Evolutionary conservation across 2,329 filamentous ascomycete species (phyloP).

Genomic region (Ophiocordyceps camponoti-rufipedis): DNA sequence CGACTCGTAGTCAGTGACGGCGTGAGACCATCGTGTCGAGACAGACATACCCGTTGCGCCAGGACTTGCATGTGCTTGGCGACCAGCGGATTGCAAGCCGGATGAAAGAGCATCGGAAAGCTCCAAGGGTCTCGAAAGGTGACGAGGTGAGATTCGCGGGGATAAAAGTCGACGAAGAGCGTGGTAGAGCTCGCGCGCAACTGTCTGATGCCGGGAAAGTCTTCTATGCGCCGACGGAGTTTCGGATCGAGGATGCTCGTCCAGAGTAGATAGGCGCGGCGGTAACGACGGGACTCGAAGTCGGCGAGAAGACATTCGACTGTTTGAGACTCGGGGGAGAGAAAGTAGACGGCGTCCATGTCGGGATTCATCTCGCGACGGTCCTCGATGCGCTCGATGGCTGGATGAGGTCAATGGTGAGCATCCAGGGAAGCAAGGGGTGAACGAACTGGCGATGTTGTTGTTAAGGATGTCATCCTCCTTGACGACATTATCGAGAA

Average conservation of each 20-base stretch:
- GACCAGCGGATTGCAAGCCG: slow-evolving; percentile 70
- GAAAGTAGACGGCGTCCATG: slow-evolving; percentile 88
- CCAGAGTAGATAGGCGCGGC: slow-evolving; percentile 69
- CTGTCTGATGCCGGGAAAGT: slow-evolving; percentile 47
- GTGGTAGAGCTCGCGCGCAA: slow-evolving; percentile 68
- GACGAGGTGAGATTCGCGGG: slow-evolving; percentile 76
- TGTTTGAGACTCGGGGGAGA: slow-evolving; percentile 72
- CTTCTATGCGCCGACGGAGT: slow-evolving; percentile 57
- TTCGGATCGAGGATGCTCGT: slow-evolving; percentile 53
- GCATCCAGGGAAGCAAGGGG: not conserved
- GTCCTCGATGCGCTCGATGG: slow-evolving; percentile 88
- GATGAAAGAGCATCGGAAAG: slow-evolving; percentile 84
- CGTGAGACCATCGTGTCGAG: too few relatives aligned
- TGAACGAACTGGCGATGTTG: slow-evolving; percentile 72
- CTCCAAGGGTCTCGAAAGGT: slow-evolving; percentile 93
- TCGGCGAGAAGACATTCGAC: slow-evolving; percentile 91
- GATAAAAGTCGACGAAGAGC: slow-evolving; percentile 75
- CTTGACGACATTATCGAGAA: slow-evolving; percentile 79
- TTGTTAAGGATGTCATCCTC: slow-evolving; percentile 95
- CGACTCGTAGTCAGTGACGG: not conserved
- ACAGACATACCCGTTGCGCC: slow-evolving; percentile 57
- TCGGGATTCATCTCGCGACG: slow-evolving; percentile 64
- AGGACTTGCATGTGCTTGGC: slow-evolving; percentile 66
- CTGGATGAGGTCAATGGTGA: slow-evolving; percentile 22
- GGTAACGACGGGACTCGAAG: slow-evolving; percentile 69